Conservation (phyloP, 2,329 filamentous ascomycete species). For the Aspergillus quadrilineatus region DNA sequence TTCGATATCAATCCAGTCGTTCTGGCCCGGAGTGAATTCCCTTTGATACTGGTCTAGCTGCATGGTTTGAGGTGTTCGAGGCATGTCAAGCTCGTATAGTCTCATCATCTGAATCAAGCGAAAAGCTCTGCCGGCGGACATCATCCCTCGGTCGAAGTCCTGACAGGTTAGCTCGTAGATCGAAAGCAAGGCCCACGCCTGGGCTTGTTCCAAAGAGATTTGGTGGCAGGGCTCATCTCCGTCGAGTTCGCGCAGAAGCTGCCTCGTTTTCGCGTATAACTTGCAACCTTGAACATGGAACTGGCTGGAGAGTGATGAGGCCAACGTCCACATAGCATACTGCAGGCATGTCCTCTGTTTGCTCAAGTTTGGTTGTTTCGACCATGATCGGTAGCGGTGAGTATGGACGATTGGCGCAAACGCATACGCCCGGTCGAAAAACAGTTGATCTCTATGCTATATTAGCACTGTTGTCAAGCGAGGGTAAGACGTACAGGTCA, state of each 20-base stretch:
- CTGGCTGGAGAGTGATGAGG: not conserved
- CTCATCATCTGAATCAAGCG: conserved; percentile 33
- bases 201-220: conserved; percentile 15
- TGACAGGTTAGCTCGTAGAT: conserved; percentile 16
- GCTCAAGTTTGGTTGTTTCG: not conserved
- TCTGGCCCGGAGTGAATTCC: not conserved
- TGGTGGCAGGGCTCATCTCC: not conserved
- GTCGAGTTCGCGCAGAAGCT: not conserved
- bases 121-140: conserved; percentile 32
- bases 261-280: not conserved
- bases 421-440: conserved; percentile 8
- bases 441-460: conserved; percentile 7
- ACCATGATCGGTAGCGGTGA: not conserved
- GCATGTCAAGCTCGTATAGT: conserved; percentile 29
- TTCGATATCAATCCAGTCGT: conserved; percentile 28
- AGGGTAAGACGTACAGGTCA: not conserved
- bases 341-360: not conserved
- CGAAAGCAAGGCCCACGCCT: conserved; percentile 12
- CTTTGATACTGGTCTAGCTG: conserved; percentile 8
- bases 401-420: conserved; percentile 10
- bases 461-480: not conserved
- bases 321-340: conserved; percentile 12
- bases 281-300: not conserved
- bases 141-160: conserved; percentile 27
- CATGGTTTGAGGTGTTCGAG: not conserved